phyloP scores from a whole-genome alignment of 73 alveolate species.

The Durusdinium trenchii region DNA sequence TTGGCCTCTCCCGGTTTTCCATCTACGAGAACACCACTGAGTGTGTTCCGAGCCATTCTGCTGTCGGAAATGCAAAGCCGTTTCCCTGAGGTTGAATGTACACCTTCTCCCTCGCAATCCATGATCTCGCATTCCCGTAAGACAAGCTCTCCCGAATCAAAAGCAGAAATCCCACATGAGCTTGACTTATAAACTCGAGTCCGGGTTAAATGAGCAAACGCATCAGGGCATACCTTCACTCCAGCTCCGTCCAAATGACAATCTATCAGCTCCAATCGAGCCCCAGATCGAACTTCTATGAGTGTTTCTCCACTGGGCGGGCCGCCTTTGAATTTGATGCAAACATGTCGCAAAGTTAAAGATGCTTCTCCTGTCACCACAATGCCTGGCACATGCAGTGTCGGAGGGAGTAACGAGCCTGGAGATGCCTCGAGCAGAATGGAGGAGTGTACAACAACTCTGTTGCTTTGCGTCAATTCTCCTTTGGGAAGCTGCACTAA shows the following conservation, averaged over 20 bases:
- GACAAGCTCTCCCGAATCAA: neutral
- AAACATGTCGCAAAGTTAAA: slow-evolving; percentile 51
- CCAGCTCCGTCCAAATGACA: slow-evolving; percentile 72
- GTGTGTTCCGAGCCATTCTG: slow-evolving; percentile 23
- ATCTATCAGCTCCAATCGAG: slow-evolving; percentile 49
- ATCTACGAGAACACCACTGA: slow-evolving; percentile 49
- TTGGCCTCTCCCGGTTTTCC: slow-evolving; percentile 71
- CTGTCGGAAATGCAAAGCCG: slow-evolving; percentile 26
- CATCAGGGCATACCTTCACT: slow-evolving; percentile 33
- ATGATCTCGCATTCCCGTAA: slow-evolving; percentile 46
- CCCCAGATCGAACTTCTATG: slow-evolving; percentile 56
- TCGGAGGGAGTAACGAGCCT: slow-evolving; percentile 79
- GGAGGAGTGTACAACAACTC: slow-evolving; percentile 20
- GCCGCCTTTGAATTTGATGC: neutral
- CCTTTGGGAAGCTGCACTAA: slow-evolving; percentile 18
- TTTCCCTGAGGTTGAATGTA: slow-evolving; percentile 53
- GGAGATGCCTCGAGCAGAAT: slow-evolving; percentile 56
- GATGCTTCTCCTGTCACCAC: neutral
- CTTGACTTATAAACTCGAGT: slow-evolving; percentile 39
- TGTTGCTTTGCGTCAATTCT: neutral
- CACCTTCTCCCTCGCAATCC: slow-evolving; percentile 73
- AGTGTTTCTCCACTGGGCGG: neutral
- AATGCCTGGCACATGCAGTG: slow-evolving; percentile 38
- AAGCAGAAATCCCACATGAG: slow-evolving; percentile 22
- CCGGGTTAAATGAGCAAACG: slow-evolving; percentile 45